Conservation (phyloP, 768 basidiomycete genomes). For the Paxillus ammoniavirescens region DNA sequence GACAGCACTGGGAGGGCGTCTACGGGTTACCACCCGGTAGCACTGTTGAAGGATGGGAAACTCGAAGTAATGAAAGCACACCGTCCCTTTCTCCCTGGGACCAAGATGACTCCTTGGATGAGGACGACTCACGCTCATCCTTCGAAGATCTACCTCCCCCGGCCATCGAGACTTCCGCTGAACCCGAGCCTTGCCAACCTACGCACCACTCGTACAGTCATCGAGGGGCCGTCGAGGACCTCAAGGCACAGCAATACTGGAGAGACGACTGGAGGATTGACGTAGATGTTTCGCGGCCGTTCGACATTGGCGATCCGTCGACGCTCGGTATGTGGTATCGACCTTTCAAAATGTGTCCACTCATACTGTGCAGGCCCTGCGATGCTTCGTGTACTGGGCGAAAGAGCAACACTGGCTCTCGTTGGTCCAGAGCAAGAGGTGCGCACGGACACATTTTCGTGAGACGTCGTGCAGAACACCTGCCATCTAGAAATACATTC, state of each 20-base stretch:
- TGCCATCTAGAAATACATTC: constrained; percentile 55
- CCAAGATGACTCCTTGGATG: constrained; percentile 40
- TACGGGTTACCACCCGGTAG: constrained; percentile 52
- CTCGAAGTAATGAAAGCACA: constrained; percentile 54
- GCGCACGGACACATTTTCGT: background rate
- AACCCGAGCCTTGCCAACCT: background rate
- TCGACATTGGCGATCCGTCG: constrained; percentile 69
- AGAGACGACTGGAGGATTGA: constrained; percentile 59
- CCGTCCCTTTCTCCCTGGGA: constrained; percentile 69
- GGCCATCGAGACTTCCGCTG: background rate
- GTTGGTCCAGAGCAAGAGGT: constrained; percentile 46
- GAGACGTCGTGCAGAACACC: background rate
- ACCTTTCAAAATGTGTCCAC: background rate
- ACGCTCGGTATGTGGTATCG: constrained; percentile 53
- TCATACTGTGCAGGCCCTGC: constrained; percentile 42
- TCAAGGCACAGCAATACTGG: constrained; percentile 74
- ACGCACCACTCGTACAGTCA: constrained; percentile 21
- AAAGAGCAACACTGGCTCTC: constrained; percentile 37
- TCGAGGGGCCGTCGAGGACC: constrained; percentile 57
- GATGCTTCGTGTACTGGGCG: constrained; percentile 36
- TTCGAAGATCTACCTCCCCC: constrained; percentile 15
- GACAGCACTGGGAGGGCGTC: constrained; percentile 83
- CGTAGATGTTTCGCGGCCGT: constrained; percentile 39
- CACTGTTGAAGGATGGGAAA: constrained; percentile 42
- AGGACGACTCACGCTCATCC: constrained; percentile 13